phyloP scores from a whole-genome alignment of 495 filamentous ascomycete genomes.

The Neurospora terricola region DNA sequence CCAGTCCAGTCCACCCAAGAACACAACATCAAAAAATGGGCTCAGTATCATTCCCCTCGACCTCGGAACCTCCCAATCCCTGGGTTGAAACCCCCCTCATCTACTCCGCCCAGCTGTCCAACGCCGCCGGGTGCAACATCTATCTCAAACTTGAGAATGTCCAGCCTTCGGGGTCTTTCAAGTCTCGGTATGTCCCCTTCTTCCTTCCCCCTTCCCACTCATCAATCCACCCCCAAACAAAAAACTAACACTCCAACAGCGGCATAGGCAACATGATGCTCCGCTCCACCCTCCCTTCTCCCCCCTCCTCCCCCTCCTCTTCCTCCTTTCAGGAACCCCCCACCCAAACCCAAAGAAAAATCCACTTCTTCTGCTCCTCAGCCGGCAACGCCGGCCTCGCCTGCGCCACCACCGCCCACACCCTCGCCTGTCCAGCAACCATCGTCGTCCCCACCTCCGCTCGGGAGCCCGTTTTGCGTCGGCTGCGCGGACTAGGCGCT shows the following conservation, averaged over 20 bases:
- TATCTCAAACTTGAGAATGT: constrained; percentile 91
- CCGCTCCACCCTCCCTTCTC: constrained; percentile 31
- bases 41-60: constrained; percentile 10
- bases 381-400: constrained; percentile 92
- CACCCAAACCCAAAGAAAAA: constrained; percentile 17
- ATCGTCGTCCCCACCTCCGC: constrained; percentile 71
- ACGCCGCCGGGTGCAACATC: constrained; percentile 65
- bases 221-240: not conserved
- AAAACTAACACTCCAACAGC: constrained; percentile 1
- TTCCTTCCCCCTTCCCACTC: not conserved
- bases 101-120: constrained; percentile 56
- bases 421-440: constrained; percentile 63
- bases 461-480: constrained; percentile 47
- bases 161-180: constrained; percentile 92
- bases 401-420: constrained; percentile 65
- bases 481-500: constrained; percentile 51
- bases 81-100: constrained; percentile 68
- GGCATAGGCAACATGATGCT: constrained; percentile 77
- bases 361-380: constrained; percentile 77
- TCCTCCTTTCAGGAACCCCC: constrained; percentile 1
- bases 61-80: constrained; percentile 36
- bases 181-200: constrained; percentile 50
- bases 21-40: constrained; percentile 23
- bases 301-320: constrained; percentile 15
- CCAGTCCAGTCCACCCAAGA: not conserved